A percentile compares a stretch with the other conserved stretches of the same genome.
Conservation (phyloP, 2,329 filamentous ascomycete species). For the Aspergillus sp. region DNA sequence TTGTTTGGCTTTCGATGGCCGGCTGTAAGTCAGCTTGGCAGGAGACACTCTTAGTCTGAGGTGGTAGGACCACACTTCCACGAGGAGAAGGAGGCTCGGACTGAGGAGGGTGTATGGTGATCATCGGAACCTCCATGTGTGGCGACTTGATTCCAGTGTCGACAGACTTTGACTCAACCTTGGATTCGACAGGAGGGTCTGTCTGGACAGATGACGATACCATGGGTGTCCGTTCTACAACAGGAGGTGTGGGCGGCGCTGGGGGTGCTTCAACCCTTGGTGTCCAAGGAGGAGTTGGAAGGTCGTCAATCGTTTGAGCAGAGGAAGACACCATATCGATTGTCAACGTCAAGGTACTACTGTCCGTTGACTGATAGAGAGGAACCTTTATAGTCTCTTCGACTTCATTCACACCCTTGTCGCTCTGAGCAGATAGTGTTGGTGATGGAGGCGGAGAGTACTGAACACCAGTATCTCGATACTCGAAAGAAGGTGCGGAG, state of each 20-base stretch:
- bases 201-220: slow-evolving; percentile 42
- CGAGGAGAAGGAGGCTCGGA: slow-evolving; percentile 81
- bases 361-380: slow-evolving; percentile 31
- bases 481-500: slow-evolving; percentile 55
- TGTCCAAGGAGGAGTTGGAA: slow-evolving; percentile 42
- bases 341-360: slow-evolving; percentile 35
- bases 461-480: slow-evolving; percentile 78
- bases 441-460: slow-evolving; percentile 83
- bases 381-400: slow-evolving; percentile 3
- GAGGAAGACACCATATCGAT: slow-evolving; percentile 47
- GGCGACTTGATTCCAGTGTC: slow-evolving; percentile 20
- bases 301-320: slow-evolving; percentile 48
- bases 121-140: slow-evolving; percentile 71
- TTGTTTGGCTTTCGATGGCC: slow-evolving; percentile 54
- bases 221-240: slow-evolving; percentile 26
- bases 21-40: slow-evolving; percentile 72
- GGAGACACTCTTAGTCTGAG: slow-evolving; percentile 77
- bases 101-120: slow-evolving; percentile 86
- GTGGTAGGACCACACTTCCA: slow-evolving; percentile 75
- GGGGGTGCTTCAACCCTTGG: slow-evolving; percentile 34
- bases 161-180: slow-evolving; percentile 21
- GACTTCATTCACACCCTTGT: slow-evolving; percentile 11
- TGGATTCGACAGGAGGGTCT: slow-evolving; percentile 25
- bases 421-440: slow-evolving; percentile 26
- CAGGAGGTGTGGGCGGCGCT: slow-evolving; percentile 20